These are phyloP conservation scores for Daucus carota DNA, from an alignment of 129 eudicot genomes.

Conservation along the genomic window DNA sequence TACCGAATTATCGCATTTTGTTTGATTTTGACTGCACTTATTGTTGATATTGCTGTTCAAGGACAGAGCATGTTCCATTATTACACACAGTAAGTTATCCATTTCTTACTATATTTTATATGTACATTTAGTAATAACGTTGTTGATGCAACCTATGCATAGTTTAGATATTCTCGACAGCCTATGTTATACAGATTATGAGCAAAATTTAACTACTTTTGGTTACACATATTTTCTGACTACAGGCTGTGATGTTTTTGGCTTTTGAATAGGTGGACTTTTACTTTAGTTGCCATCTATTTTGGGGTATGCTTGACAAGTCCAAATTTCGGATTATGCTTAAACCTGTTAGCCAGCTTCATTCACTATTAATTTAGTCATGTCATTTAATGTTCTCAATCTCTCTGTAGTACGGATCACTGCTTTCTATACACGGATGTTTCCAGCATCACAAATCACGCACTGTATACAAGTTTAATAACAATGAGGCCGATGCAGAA, in stretches of 20 bases:
- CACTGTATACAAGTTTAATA: conserved; percentile 9
- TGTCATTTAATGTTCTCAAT: not conserved
- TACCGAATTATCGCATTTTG: conserved; percentile 60
- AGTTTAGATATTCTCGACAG: not conserved
- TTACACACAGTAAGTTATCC: conserved; percentile 77
- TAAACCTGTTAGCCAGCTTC: conserved; percentile 1
- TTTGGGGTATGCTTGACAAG: conserved; percentile 58
- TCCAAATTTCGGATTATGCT: conserved; percentile 1
- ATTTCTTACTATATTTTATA: not conserved
- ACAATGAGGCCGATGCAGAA: conserved; percentile 26
- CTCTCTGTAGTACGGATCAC: conserved; percentile 51
- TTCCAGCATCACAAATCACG: conserved; percentile 24
- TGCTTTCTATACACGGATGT: conserved; percentile 60
- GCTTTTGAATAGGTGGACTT: conserved; percentile 74
- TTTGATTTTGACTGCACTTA: conserved; percentile 39
- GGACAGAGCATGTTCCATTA: conserved; percentile 51
- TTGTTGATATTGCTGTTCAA: conserved; percentile 44
- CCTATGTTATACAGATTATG: not conserved
- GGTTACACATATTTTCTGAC: conserved; percentile 13
- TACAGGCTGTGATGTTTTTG: conserved; percentile 26
- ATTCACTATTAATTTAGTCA: not conserved
- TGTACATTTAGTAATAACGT: not conserved
- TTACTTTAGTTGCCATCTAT: conserved; percentile 61
- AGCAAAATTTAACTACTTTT: not conserved
- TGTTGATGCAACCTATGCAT: not conserved